Conservation (phyloP, 2,329 filamentous ascomycete species). For the Aspergillus uvarum region DNA sequence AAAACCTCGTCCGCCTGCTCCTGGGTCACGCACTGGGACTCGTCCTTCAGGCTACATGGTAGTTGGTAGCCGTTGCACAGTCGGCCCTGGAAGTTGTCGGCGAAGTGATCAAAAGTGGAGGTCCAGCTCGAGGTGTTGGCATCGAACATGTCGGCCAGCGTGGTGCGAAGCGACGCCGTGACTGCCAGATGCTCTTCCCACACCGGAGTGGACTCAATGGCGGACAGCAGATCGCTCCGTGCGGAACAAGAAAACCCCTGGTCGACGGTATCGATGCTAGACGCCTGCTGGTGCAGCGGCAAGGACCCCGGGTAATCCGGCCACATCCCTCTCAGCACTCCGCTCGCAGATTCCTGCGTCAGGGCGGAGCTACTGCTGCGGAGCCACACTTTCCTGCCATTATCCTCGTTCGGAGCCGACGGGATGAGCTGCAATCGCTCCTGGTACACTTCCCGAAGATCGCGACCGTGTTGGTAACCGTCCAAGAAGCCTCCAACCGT, state of each 20-base stretch:
- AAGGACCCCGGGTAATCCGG: constrained; percentile 32
- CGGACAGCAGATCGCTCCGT: constrained; percentile 21
- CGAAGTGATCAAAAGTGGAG: constrained; percentile 40
- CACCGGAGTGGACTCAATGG: constrained; percentile 29
- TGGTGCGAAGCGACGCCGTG: constrained; percentile 29
- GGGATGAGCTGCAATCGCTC: constrained; percentile 35
- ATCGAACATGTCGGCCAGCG: constrained; percentile 34
- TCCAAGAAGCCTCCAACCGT: constrained; percentile 41
- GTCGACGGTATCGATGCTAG: constrained; percentile 38
- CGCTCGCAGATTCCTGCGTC: constrained; percentile 39
- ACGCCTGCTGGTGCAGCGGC: constrained; percentile 40
- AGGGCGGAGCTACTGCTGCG: constrained; percentile 38
- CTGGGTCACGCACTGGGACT: constrained; percentile 31
- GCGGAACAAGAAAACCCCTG: constrained; percentile 37
- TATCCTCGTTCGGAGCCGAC: constrained; percentile 21
- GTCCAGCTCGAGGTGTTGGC: constrained; percentile 33
- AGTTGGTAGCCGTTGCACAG: constrained; percentile 42
- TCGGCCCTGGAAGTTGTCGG: constrained; percentile 43
- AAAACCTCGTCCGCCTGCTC: constrained; percentile 39
- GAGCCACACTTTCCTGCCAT: constrained; percentile 32
- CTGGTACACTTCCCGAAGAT: constrained; percentile 36
- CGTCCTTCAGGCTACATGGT: constrained; percentile 32
- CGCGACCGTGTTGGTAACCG: constrained; percentile 39
- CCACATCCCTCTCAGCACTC: constrained; percentile 42
- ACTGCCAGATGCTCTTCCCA: constrained; percentile 40